Conservation (phyloP, 2,329 filamentous ascomycete species). For the Alternaria solani region DNA sequence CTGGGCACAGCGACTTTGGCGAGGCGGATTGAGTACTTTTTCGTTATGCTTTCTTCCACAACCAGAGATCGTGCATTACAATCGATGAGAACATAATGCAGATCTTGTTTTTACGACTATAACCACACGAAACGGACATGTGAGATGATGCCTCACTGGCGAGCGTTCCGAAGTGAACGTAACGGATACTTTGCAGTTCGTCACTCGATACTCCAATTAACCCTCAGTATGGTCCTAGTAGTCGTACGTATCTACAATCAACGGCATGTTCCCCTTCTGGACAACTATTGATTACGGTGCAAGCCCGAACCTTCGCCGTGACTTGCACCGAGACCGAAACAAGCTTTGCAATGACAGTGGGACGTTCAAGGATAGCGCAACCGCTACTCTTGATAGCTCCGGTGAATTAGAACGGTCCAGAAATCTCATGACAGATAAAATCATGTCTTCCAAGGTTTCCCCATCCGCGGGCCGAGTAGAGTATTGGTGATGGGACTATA, state of each 20-base stretch:
- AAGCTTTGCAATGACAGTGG: background rate
- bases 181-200: background rate
- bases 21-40: slow-evolving; percentile 33
- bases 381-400: background rate
- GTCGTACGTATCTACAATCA: no score
- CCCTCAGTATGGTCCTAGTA: no score
- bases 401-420: background rate
- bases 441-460: background rate
- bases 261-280: background rate
- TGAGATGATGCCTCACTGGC: background rate
- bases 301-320: background rate
- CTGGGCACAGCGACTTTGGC: slow-evolving; percentile 55
- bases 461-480: background rate
- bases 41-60: background rate
- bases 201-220: no score
- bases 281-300: background rate
- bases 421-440: background rate
- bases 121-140: background rate
- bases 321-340: background rate
- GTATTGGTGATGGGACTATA: background rate
- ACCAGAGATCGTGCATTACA: background rate
- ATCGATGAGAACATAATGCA: background rate
- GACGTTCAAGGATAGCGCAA: background rate
- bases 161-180: background rate
- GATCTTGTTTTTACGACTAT: background rate